Evolutionary conservation across 78 protist genomes (phyloP).

Genomic region (Dictyostelium firmibasis): DNA sequence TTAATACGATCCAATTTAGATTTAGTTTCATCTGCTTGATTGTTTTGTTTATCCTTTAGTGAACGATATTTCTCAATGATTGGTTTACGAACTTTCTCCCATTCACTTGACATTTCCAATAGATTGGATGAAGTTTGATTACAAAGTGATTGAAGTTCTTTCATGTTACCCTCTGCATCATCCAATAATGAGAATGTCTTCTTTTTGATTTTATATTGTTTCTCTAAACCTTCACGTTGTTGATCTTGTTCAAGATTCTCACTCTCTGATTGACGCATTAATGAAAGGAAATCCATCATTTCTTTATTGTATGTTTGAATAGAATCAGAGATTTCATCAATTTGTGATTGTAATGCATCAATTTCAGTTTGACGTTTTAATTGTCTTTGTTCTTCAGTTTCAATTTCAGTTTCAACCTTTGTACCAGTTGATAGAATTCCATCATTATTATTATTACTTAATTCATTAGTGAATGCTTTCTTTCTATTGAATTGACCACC

Average conservation of each 20-base stretch:
- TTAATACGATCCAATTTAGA: constrained; percentile 40
- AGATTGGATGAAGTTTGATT: constrained; percentile 51
- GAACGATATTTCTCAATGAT: constrained; percentile 74
- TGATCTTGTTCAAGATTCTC: constrained; percentile 44
- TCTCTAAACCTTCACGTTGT: constrained; percentile 64
- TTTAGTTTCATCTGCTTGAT: constrained; percentile 21
- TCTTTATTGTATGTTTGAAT: not conserved
- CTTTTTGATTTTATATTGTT: constrained; percentile 76
- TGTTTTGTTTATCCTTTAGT: constrained; percentile 30
- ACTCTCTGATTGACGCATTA: constrained; percentile 56
- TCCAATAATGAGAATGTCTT: constrained; percentile 74
- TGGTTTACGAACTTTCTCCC: constrained; percentile 82
- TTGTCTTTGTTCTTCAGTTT: constrained; percentile 70
- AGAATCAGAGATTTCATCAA: not conserved
- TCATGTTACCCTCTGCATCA: constrained; percentile 78
- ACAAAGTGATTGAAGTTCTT: constrained; percentile 51
- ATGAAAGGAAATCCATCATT: constrained; percentile 19
- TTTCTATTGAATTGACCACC: constrained; percentile 62
- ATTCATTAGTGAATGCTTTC: constrained; percentile 63
- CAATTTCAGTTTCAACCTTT: not conserved
- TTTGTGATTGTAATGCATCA: constrained; percentile 42
- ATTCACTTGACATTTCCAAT: constrained; percentile 74
- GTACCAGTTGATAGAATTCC: not conserved
- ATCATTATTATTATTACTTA: not conserved
- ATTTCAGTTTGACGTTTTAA: constrained; percentile 54